Conservation (phyloP, 2,329 filamentous ascomycete genomes). For the Teratosphaeria zuluensis region DNA sequence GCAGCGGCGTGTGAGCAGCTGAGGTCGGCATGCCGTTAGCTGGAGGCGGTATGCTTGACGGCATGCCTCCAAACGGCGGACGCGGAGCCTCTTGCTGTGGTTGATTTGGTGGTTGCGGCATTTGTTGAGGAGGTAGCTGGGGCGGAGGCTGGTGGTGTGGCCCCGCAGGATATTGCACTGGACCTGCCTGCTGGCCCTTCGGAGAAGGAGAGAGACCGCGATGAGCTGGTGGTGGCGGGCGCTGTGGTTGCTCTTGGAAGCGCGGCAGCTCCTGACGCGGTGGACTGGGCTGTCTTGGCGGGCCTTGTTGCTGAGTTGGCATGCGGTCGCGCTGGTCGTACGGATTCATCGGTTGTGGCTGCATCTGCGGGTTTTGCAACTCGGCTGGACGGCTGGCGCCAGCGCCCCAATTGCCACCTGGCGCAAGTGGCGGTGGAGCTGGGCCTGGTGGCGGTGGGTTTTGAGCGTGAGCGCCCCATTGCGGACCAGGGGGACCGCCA, state of each 20-base stretch:
- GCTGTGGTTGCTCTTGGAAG: conserved; percentile 30
- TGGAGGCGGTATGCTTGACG: conserved; percentile 10
- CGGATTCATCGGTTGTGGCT: conserved; percentile 55
- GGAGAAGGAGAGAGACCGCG: conserved; percentile 50
- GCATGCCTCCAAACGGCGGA: conserved; percentile 14
- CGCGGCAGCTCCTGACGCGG: conserved; percentile 58
- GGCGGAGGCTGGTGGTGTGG: conserved; percentile 43
- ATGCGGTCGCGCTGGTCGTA: conserved; percentile 69
- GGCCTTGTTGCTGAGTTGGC: conserved; percentile 62
- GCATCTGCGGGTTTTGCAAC: conserved; percentile 53
- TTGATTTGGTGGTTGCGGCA: conserved; percentile 10
- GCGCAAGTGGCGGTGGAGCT: conserved; percentile 44
- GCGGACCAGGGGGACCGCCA: conserved; percentile 72
- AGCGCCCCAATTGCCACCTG: conserved; percentile 48
- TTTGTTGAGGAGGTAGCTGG: conserved; percentile 42
- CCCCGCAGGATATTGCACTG: conserved; percentile 41
- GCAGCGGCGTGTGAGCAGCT: conserved; percentile 42
- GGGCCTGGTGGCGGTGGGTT: conserved; percentile 55
- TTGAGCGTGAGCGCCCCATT: conserved; percentile 74
- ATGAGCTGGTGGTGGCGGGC: conserved; percentile 41
- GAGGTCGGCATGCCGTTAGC: conserved; percentile 34
- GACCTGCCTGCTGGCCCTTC: conserved; percentile 45
- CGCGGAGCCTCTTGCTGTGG: conserved; percentile 14
- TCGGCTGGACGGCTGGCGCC: conserved; percentile 61
- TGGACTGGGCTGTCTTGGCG: conserved; percentile 38